Percentiles rank a stretch among this genome's conserved stretches.
Evolutionary conservation across 768 basidiomycete genomes (phyloP).

Genomic region (Termitomyces sp.): DNA sequence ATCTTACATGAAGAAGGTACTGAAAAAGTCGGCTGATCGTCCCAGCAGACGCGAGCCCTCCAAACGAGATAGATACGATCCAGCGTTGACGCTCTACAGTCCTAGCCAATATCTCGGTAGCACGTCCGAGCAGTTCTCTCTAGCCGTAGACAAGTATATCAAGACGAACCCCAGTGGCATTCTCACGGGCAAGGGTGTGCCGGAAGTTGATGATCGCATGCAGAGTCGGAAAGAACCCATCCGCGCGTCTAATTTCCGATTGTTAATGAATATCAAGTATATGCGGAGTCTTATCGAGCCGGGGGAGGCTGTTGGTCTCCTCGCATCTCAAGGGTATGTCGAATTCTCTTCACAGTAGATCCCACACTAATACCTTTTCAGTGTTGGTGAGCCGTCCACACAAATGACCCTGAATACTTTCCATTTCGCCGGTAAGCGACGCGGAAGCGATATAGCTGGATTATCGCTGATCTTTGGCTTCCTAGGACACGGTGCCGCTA

Average conservation of each 20-base stretch:
- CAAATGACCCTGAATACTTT: slow-evolving; percentile 99
- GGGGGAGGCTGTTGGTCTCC: slow-evolving; percentile 95
- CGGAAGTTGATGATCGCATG: slow-evolving; percentile 24
- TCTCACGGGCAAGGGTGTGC: slow-evolving; percentile 34
- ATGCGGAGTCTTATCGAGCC: slow-evolving; percentile 92
- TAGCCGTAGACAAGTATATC: slow-evolving; percentile 74
- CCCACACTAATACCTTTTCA: slow-evolving; percentile 28
- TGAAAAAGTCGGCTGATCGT: slow-evolving; percentile 59
- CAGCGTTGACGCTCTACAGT: slow-evolving; percentile 70
- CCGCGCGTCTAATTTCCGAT: slow-evolving; percentile 60
- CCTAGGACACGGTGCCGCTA: slow-evolving; percentile 95
- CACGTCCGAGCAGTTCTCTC: slow-evolving; percentile 90
- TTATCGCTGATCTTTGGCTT: slow-evolving; percentile 1
- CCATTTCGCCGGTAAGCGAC: slow-evolving; percentile 84
- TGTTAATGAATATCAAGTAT: slow-evolving; percentile 90
- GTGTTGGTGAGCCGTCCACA: slow-evolving; percentile 97
- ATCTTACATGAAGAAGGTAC: slow-evolving; percentile 83
- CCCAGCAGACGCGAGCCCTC: not conserved
- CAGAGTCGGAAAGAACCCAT: slow-evolving; percentile 45
- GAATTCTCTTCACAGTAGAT: not conserved
- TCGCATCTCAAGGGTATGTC: slow-evolving; percentile 94
- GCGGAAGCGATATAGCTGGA: not conserved
- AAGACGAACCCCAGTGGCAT: slow-evolving; percentile 63
- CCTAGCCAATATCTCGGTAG: slow-evolving; percentile 82
- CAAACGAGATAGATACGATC: slow-evolving; percentile 61